phyloP scores from a whole-genome alignment of 1,139 yeast species.

The Zygosaccharomyces pseudobailii region DNA sequence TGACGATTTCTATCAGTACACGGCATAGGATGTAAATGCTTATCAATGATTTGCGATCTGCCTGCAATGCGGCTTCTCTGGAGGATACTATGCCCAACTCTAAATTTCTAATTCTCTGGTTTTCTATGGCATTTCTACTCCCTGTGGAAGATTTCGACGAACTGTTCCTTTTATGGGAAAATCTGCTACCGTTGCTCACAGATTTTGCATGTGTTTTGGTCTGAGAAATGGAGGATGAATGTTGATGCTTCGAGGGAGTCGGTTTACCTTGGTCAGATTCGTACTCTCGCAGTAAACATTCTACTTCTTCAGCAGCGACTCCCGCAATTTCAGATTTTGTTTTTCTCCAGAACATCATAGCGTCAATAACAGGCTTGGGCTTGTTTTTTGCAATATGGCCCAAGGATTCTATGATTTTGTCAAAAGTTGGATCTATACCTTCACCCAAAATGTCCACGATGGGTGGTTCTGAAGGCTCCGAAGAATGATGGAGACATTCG shows the following conservation, averaged over 20 bases:
- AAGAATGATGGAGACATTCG: conserved; percentile 62
- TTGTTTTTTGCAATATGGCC: conserved; percentile 88
- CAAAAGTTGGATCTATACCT: conserved; percentile 83
- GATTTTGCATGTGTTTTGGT: conserved; percentile 20
- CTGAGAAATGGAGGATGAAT: conserved; percentile 9
- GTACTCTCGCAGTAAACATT: conserved; percentile 33
- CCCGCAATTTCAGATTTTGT: conserved; percentile 82
- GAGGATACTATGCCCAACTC: conserved; percentile 52
- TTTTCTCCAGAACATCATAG: conserved; percentile 98
- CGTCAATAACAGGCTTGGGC: conserved; percentile 94
- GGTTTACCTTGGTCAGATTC: conserved; percentile 19
- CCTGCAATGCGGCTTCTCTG: conserved; percentile 68
- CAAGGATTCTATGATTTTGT: conserved; percentile 73
- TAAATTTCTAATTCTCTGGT: conserved; percentile 26
- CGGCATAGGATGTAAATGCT: conserved; percentile 89
- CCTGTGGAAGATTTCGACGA: conserved; percentile 35
- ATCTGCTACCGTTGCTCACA: conserved; percentile 31
- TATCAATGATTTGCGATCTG: conserved; percentile 81
- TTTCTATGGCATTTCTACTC: conserved; percentile 17
- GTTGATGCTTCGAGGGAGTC: conserved; percentile 4
- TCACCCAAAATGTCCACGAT: conserved; percentile 77
- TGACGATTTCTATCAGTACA: conserved; percentile 86
- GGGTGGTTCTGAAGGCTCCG: conserved; percentile 67
- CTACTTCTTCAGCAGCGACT: conserved; percentile 60
- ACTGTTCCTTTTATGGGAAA: conserved; percentile 37